These are phyloP conservation scores for Rhizophagus clarus DNA, from an alignment of 192 early-diverging fungal genomes.

Conservation along the genomic window DNA sequence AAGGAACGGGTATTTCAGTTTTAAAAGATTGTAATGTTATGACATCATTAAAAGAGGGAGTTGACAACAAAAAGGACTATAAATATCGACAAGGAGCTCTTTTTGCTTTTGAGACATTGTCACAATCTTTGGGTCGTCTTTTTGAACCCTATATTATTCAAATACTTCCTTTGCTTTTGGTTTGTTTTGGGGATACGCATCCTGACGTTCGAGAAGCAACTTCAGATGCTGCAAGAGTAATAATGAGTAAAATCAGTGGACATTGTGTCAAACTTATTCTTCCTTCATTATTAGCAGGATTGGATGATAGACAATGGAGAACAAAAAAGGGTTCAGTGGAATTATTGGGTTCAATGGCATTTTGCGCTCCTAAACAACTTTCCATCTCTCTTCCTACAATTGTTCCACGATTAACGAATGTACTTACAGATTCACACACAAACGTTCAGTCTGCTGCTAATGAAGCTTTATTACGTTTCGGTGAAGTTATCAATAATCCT, in stretches of 20 bases:
- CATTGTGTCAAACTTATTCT: constrained; percentile 97
- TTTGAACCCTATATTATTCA: constrained; percentile 98
- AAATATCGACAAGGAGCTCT: constrained; percentile 89
- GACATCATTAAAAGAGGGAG: constrained; percentile 73
- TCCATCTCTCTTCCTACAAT: constrained; percentile 87
- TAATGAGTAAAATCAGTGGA: constrained; percentile 93
- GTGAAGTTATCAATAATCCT: constrained; percentile 96
- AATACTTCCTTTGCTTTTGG: constrained; percentile 84
- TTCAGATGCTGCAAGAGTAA: constrained; percentile 81
- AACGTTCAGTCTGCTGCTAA: constrained; percentile 89
- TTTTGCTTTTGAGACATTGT: constrained; percentile 91
- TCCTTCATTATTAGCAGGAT: constrained; percentile 83
- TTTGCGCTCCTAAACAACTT: constrained; percentile 93
- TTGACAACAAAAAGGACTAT: constrained; percentile 76
- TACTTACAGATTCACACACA: constrained; percentile 89
- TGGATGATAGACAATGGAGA: constrained; percentile 91
- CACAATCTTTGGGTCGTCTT: constrained; percentile 80
- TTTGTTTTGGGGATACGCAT: constrained; percentile 84
- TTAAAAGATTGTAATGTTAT: constrained; percentile 87
- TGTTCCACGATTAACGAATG: constrained; percentile 89
- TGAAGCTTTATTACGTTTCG: constrained; percentile 83
- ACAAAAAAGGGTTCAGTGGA: constrained; percentile 98
- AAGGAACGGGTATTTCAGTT: constrained; percentile 85
- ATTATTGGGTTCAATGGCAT: constrained; percentile 93
- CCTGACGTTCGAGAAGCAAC: constrained; percentile 90